phyloP scores from a whole-genome alignment of 163 green algal genomes.

The Scenedesmus sp. region DNA sequence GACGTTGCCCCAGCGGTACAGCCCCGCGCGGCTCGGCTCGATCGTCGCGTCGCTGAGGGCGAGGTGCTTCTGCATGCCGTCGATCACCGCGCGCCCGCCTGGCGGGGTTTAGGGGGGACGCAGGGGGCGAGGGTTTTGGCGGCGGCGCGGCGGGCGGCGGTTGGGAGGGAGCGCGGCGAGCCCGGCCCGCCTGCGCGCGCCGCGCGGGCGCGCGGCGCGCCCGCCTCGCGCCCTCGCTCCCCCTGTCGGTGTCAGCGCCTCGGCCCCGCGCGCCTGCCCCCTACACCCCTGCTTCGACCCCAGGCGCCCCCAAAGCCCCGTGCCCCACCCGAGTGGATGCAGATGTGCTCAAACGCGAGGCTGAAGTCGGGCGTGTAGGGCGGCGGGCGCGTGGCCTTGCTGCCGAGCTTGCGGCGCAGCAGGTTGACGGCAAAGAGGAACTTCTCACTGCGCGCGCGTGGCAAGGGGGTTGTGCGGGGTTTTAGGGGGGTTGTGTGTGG shows the following conservation, averaged over 20 bases:
- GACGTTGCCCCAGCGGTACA: conserved; percentile 94
- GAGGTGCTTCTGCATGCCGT: conserved; percentile 97
- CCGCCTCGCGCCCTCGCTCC: too few relatives aligned
- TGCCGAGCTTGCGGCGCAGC: conserved; percentile 67
- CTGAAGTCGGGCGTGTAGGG: conserved; percentile 93
- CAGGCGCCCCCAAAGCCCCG: too few relatives aligned
- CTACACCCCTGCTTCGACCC: too few relatives aligned
- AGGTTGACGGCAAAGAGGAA: conserved; percentile 89
- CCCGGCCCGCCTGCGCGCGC: too few relatives aligned
- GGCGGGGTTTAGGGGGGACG: not conserved
- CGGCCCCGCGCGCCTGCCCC: too few relatives aligned
- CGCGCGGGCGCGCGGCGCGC: too few relatives aligned
- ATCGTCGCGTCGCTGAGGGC: conserved; percentile 70
- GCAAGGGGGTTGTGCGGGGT: too few relatives aligned
- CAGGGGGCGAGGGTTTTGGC: not conserved
- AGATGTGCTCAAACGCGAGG: conserved; percentile 93
- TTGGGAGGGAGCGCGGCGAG: too few relatives aligned
- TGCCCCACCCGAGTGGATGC: too few relatives aligned
- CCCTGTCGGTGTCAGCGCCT: too few relatives aligned
- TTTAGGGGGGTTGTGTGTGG: too few relatives aligned
- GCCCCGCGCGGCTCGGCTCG: conserved; percentile 83
- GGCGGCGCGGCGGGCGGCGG: too few relatives aligned
- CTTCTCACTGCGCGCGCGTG: conserved; percentile 89
- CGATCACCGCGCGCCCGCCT: conserved; percentile 90
- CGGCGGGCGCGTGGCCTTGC: conserved; percentile 54